A percentile compares a stretch with the other conserved stretches of the same genome.
Evolutionary conservation across 495 filamentous ascomycete genomes (phyloP).

Genomic region (Alectoria sarmentosa): DNA sequence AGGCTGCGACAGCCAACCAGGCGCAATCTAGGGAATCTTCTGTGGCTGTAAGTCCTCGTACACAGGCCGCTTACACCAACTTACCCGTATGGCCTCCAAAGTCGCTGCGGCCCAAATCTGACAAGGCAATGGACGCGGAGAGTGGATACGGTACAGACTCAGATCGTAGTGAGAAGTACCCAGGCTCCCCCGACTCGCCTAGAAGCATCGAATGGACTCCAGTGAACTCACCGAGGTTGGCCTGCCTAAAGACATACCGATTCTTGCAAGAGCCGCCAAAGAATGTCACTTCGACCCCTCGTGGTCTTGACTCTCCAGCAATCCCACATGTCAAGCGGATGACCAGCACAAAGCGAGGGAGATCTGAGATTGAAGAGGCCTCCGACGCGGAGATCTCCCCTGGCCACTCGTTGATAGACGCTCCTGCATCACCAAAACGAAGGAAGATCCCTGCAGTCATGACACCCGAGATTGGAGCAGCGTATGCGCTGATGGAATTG

Average conservation of each 20-base stretch:
- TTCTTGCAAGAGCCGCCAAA: not conserved
- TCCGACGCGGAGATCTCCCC: constrained; percentile 11
- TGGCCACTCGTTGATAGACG: constrained; percentile 5
- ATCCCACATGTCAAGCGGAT: constrained; percentile 8
- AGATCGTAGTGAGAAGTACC: constrained; percentile 25
- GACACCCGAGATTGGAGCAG: constrained; percentile 21
- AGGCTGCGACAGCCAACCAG: constrained; percentile 45
- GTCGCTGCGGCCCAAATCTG: constrained; percentile 15
- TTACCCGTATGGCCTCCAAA: constrained; percentile 12
- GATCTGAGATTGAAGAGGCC: constrained; percentile 7
- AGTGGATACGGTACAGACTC: constrained; percentile 31
- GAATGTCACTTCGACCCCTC: constrained; percentile 14
- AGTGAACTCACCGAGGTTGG: constrained; percentile 15
- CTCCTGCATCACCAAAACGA: constrained; percentile 11
- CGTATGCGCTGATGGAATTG: constrained; percentile 22
- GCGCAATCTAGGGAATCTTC: constrained; percentile 22
- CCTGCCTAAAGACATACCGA: not conserved
- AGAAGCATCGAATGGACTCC: constrained; percentile 20
- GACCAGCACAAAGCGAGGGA: not conserved
- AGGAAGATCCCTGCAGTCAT: constrained; percentile 8
- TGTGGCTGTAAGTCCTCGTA: constrained; percentile 13
- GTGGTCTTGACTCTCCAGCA: not conserved
- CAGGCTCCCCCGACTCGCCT: constrained; percentile 17
- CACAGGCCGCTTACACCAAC: not conserved
- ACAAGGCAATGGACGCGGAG: constrained; percentile 22